phyloP scores from a whole-genome alignment of 352 stramenopile species.

The Pythium coloratum region DNA sequence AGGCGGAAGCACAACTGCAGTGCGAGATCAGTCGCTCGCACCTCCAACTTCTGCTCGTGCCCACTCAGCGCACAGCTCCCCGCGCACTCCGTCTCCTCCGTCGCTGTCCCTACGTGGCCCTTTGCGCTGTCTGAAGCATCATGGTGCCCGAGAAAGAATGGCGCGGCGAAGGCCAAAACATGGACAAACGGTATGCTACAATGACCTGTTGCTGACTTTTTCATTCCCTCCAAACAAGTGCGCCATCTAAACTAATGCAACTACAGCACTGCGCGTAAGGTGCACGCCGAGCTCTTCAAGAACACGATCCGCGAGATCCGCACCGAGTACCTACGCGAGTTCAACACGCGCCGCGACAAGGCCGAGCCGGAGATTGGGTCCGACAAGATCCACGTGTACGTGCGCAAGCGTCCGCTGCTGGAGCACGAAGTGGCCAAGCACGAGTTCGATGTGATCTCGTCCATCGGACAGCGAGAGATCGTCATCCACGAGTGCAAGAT shows the following conservation, averaged over 20 bases:
- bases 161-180: slow-evolving; percentile 60
- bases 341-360: slow-evolving; percentile 25
- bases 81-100: too few species aligned
- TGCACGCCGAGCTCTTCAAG: slow-evolving; percentile 57
- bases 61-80: too few species aligned
- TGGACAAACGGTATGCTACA: slow-evolving; percentile 67
- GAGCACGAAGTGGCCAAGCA: slow-evolving; percentile 80
- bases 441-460: slow-evolving; percentile 89
- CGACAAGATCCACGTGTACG: slow-evolving; percentile 73
- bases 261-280: slow-evolving; percentile 61
- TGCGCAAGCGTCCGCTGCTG: slow-evolving; percentile 89
- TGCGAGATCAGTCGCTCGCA: too few species aligned
- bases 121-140: neutral
- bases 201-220: too few species aligned
- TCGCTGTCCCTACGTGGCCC: too few species aligned
- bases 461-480: slow-evolving; percentile 53
- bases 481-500: slow-evolving; percentile 90
- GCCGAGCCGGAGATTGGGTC: slow-evolving; percentile 21
- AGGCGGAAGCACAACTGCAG: too few species aligned
- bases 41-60: too few species aligned
- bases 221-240: too few species aligned
- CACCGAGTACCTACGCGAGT: slow-evolving; percentile 37
- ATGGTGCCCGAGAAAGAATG: slow-evolving; percentile 73
- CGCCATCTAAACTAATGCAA: too few species aligned
- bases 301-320: slow-evolving; percentile 49